Evolutionary conservation across 768 basidiomycete genomes (phyloP).

Genomic region (Gelatoporia subvermispora): DNA sequence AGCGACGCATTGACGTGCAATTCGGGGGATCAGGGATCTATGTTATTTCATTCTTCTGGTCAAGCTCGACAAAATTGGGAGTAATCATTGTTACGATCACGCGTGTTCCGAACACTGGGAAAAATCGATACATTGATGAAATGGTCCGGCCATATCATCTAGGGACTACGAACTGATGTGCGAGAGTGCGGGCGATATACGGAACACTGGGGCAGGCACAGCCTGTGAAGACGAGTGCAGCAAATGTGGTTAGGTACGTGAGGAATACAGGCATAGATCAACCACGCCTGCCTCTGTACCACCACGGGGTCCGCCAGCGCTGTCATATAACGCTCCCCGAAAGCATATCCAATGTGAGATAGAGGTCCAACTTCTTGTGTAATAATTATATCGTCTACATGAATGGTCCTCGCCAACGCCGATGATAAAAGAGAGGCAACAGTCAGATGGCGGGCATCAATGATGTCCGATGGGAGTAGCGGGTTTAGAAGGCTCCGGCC

Average conservation of each 20-base stretch:
- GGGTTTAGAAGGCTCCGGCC: slow-evolving; percentile 54
- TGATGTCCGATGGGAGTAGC: neutral
- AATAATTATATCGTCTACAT: no score
- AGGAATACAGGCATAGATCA: no score
- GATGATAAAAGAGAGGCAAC: slow-evolving; percentile 3
- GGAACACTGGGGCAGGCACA: neutral
- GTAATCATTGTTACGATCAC: no score
- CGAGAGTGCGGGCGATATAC: neutral
- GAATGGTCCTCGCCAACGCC: no score
- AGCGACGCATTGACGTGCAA: no score
- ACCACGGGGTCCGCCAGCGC: slow-evolving; percentile 6
- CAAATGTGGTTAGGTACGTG: neutral
- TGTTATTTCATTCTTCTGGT: no score
- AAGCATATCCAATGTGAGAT: slow-evolving; percentile 9
- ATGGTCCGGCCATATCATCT: no score
- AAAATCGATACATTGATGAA: no score
- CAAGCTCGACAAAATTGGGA: no score
- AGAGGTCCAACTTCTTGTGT: slow-evolving; percentile 5
- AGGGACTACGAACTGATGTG: neutral
- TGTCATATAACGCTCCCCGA: slow-evolving; percentile 15
- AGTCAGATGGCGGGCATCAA: slow-evolving; percentile 3
- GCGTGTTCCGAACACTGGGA: no score
- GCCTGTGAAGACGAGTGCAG: neutral
- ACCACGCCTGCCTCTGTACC: no score
- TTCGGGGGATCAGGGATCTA: no score